Conservation (phyloP, 768 basidiomycete species). For the Hericium alpestre region DNA sequence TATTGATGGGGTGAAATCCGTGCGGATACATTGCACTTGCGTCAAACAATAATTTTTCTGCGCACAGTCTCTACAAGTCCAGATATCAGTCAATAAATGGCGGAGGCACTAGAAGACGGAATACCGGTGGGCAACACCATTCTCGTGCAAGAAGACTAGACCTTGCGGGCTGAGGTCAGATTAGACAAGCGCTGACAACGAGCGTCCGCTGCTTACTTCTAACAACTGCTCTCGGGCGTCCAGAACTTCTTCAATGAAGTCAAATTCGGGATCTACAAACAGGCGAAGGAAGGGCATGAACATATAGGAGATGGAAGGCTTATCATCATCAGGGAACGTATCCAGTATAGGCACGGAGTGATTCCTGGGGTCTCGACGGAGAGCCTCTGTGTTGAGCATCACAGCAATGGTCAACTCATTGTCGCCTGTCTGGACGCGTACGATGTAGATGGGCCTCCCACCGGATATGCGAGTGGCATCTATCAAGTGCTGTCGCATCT, state of each 20-base stretch:
- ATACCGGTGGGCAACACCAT: conserved; percentile 9
- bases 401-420: conserved; percentile 11
- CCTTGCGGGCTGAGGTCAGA: neutral
- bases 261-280: neutral
- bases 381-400: conserved; percentile 2
- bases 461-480: conserved; percentile 24
- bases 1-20: conserved; percentile 6
- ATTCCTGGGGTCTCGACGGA: neutral
- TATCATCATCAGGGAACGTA: neutral
- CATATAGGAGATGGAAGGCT: conserved; percentile 2
- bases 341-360: conserved; percentile 10
- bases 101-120: neutral
- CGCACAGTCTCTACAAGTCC: neutral
- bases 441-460: conserved; percentile 19
- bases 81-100: neutral
- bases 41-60: conserved; percentile 6
- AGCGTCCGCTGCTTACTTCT: neutral
- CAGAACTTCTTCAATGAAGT: neutral
- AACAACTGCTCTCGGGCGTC: conserved; percentile 8
- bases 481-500: conserved; percentile 5
- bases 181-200: too few relatives aligned
- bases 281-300: conserved; percentile 10
- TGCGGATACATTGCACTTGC: conserved; percentile 3
- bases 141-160: conserved; percentile 9
- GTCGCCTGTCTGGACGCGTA: conserved; percentile 12